Base-by-base conservation (phyloP, 768 basidiomycete species). In the Suillus paluster region DNA sequence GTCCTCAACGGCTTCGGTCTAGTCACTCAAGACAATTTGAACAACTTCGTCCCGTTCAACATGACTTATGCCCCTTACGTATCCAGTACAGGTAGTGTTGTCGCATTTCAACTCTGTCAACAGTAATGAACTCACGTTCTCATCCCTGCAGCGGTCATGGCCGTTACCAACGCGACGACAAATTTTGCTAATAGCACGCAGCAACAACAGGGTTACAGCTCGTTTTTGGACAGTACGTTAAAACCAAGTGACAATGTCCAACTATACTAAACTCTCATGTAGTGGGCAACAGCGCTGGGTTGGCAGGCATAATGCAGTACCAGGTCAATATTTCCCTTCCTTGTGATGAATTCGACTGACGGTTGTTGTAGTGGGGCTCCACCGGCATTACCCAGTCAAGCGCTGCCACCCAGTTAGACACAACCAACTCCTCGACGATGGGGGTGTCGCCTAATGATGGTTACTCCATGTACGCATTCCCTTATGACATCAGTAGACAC, bases 371-470 rank as follows among this genome's bases (percentile, higher is more conserved):
- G 84, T 88, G 86, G 86, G 80, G 82, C 39, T 54, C 52, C 34
- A 81, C 80, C 57, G 71, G 87, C 63, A 84, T 84, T 0, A 70
- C 80, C 12, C 58, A 73, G 58, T 69, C 73, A n/a, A 85, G 85
- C 38, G 83, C 84, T 11, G 71, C 77, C 2, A 79, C 88, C 57
- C 72, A 44, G 42, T 14, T 44, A 44, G 42, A 44, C 48, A 75
- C 76, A 10, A 84, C 79, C 9, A 64, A 69, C 23, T 44, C 74
- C 30, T 63, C 73, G 8, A 73, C 39, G 21, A 82, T 81, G 5
- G 85, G 84, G 9, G 59, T 77, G 21, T 85, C 86, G 3, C 88
- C 88, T 27, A 85, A 86, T 59, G 88, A 90, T 72, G 88, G 88
- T 70, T 89, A 89, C 67, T 77, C 78, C 49, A 77, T 59, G 74